These are phyloP conservation scores for Fonsecaea pugnacius DNA, from an alignment of 2,329 filamentous ascomycete genomes.

Conservation along the genomic window DNA sequence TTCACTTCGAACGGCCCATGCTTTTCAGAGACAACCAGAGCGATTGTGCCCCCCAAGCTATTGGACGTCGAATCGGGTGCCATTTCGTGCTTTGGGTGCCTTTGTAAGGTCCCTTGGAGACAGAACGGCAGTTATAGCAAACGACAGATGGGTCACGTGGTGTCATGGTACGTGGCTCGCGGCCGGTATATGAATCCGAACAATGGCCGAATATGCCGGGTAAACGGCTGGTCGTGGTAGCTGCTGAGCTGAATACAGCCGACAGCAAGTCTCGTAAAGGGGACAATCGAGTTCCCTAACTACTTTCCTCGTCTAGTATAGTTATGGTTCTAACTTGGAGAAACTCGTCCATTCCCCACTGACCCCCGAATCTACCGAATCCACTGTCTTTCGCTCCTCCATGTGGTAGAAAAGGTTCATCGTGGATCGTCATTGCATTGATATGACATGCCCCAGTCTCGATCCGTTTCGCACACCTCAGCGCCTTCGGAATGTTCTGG, in stretches of 20 bases:
- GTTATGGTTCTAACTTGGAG: slow-evolving; percentile 61
- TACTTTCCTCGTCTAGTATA: background rate
- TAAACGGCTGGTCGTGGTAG: background rate
- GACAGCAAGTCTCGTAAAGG: background rate
- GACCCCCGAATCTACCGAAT: slow-evolving; percentile 63
- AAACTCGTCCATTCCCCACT: slow-evolving; percentile 63
- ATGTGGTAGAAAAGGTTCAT: slow-evolving; percentile 54
- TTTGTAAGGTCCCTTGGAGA: background rate
- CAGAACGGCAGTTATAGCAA: background rate
- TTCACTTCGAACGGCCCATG: background rate
- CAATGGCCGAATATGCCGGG: background rate
- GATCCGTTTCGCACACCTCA: slow-evolving; percentile 57
- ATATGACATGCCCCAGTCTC: slow-evolving; percentile 65
- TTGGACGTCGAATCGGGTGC: background rate
- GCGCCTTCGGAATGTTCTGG: slow-evolving; percentile 48
- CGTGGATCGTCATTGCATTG: slow-evolving; percentile 53
- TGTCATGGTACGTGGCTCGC: background rate
- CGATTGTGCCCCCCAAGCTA: background rate
- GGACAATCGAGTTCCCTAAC: slow-evolving; percentile 38
- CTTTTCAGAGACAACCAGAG: background rate
- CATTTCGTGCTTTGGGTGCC: background rate
- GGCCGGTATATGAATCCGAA: background rate
- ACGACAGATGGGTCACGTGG: background rate
- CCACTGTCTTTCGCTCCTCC: slow-evolving; percentile 79
- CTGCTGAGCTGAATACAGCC: background rate